Evolutionary conservation across 805 yeast species (phyloP), one percentile per base, ranked within the genome.

Genomic region (Schwanniomyces pseudopolymorphus): DNA sequence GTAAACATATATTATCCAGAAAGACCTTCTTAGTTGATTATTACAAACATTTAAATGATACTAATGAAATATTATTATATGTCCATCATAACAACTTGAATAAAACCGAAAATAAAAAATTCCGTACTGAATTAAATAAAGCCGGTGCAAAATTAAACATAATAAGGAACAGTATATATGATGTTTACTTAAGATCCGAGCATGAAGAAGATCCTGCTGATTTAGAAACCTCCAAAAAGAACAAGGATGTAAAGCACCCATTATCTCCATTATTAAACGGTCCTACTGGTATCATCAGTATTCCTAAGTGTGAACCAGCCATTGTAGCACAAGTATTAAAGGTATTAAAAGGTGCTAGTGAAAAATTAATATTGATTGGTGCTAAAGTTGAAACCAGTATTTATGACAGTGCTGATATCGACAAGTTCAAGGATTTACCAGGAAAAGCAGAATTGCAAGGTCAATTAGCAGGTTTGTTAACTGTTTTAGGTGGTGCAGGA

Each of bases 401-500:
- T 13, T 75, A 76, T 55, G 80, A 81, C 55, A 53, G 79, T 22
- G 69, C 67, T 1, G 74, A 82, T 45, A 67, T 91, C 41, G 72
- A 79, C 37, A 56, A 74, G 51, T 87, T 88, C 73, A 87, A 89
- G 70, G 81, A 78, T 31, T 77, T 94, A 59, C 94, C 96, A 37
- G 67, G 83, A 4, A 73, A 84, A 60, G 81, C 79, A 38, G 83
- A 84, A 54, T 71, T 92, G 55, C 94, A 88, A 47, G 81, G 87
- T 8, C 87, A 91, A 75, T 79, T 94, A 55, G 85, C 86, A 10
- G 96, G 96, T 9, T 74, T 89, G 46, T 79, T 92, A 60, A 84
- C 91, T n/a, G 69, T 86, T 46, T 74, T 88, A 52, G 88, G 96
- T 47, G 98, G 97, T 60, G 91, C 89, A 39, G 96, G 96, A 9